Conservation (phyloP, 176 grass and related monocot genomes). For the Cenchrus americanus region DNA sequence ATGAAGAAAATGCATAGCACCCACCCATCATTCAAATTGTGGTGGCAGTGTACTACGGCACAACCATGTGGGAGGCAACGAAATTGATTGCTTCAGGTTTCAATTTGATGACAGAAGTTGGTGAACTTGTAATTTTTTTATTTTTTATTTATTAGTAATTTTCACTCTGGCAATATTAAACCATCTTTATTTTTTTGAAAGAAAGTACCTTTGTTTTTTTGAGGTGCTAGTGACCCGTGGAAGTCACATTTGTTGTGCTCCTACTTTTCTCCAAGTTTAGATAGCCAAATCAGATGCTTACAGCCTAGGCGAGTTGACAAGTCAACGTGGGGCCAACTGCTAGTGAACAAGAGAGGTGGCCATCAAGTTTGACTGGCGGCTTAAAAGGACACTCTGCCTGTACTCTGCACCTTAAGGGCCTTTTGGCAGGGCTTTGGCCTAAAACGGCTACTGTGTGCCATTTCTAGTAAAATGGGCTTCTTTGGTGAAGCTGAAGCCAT, state of each 20-base stretch:
- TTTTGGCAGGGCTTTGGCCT: too few relatives aligned
- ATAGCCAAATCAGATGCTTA: constrained; percentile 14
- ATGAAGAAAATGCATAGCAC: neutral
- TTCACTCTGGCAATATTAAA: neutral
- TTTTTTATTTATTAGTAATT: neutral
- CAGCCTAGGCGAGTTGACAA: neutral
- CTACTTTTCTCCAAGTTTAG: neutral
- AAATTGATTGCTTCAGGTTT: constrained; percentile 21
- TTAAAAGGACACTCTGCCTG: neutral
- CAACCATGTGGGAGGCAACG: neutral
- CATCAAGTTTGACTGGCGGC: neutral
- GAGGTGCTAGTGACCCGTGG: neutral
- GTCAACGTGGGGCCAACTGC: neutral
- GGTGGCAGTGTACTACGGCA: neutral
- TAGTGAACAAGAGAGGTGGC: neutral
- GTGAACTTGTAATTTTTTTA: neutral
- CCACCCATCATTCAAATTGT: neutral
- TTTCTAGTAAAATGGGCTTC: too few relatives aligned
- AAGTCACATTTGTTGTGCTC: neutral
- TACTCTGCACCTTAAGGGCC: neutral
- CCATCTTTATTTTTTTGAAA: neutral
- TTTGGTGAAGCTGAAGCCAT: too few relatives aligned
- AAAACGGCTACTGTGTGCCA: too few relatives aligned
- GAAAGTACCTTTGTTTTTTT: neutral
- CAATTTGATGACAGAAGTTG: neutral